Conservation (phyloP, 2,329 filamentous ascomycete genomes). For the Colletotrichum sp. region DNA sequence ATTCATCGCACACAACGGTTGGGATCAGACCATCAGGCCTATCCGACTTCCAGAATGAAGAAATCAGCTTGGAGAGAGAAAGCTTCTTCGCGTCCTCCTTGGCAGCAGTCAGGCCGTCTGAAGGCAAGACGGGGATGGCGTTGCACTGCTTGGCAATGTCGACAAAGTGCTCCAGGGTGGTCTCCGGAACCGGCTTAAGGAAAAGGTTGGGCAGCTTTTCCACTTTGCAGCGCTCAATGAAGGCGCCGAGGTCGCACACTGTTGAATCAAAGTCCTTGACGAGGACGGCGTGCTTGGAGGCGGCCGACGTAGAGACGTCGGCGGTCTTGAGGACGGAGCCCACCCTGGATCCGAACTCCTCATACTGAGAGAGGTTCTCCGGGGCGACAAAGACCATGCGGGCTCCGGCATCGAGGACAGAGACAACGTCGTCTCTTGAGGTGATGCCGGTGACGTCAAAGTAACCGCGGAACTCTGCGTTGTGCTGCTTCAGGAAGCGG, state of each 20-base stretch:
- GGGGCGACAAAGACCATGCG: slow-evolving; percentile 82
- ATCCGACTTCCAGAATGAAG: slow-evolving; percentile 80
- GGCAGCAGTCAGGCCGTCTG: slow-evolving; percentile 71
- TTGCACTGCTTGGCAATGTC: slow-evolving; percentile 52
- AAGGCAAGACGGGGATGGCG: slow-evolving; percentile 77
- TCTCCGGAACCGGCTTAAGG: slow-evolving; percentile 53
- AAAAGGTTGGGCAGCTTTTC: slow-evolving; percentile 54
- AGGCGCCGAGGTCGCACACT: slow-evolving; percentile 42
- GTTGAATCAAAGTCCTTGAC: slow-evolving; percentile 57
- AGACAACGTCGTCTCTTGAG: slow-evolving; percentile 74
- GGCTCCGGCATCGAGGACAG: slow-evolving; percentile 84
- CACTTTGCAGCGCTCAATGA: slow-evolving; percentile 48
- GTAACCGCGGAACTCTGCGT: slow-evolving; percentile 65
- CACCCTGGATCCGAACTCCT: slow-evolving; percentile 61
- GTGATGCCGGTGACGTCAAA: slow-evolving; percentile 77
- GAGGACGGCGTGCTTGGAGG: slow-evolving; percentile 55
- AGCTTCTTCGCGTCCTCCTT: slow-evolving; percentile 66
- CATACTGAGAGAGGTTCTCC: slow-evolving; percentile 66
- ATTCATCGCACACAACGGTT: slow-evolving; percentile 90
- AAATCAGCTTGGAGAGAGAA: slow-evolving; percentile 73
- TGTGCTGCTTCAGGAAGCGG: slow-evolving; percentile 54
- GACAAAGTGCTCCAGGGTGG: slow-evolving; percentile 51
- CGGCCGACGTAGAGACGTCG: slow-evolving; percentile 41
- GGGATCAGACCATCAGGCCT: slow-evolving; percentile 83
- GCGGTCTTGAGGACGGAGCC: slow-evolving; percentile 55